Conservation (phyloP, 192 early-diverging fungal species). For the Chytriomyces hyalinus region DNA sequence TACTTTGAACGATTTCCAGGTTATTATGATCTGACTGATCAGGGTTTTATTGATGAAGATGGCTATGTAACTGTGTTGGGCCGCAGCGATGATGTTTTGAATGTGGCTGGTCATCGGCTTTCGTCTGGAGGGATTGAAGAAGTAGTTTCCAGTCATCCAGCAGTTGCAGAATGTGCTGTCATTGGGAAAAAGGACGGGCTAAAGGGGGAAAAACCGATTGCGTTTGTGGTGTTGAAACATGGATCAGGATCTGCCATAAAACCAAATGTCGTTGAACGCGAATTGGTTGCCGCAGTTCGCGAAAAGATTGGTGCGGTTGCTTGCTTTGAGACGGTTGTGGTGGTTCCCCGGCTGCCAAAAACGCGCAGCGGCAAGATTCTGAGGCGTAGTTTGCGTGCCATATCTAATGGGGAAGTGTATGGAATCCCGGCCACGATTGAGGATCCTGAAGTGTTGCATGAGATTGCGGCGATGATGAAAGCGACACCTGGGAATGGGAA, state of each 20-base stretch:
- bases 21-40: constrained; percentile 82
- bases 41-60: constrained; percentile 71
- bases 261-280: constrained; percentile 36
- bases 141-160: constrained; percentile 67
- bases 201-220: constrained; percentile 52
- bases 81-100: constrained; percentile 70
- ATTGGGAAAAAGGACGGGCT: constrained; percentile 41
- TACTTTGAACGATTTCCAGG: constrained; percentile 82
- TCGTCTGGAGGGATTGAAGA: constrained; percentile 80
- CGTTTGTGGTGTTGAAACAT: constrained; percentile 49
- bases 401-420: constrained; percentile 59
- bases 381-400: constrained; percentile 72
- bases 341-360: constrained; percentile 80
- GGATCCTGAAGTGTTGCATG: constrained; percentile 57
- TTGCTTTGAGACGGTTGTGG: constrained; percentile 71
- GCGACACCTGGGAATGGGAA: background rate
- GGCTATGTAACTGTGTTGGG: constrained; percentile 56
- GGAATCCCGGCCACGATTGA: constrained; percentile 84
- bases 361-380: constrained; percentile 86
- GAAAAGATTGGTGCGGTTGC: constrained; percentile 78
- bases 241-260: background rate
- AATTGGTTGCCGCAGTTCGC: constrained; percentile 69
- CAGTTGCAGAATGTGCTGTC: constrained; percentile 53
- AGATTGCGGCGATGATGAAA: constrained; percentile 25
- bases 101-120: constrained; percentile 85